Evolutionary conservation across 2,329 filamentous ascomycete species (phyloP), one percentile per base, ranked within the genome.

Genomic region (Aspergillus novofumigatus): DNA sequence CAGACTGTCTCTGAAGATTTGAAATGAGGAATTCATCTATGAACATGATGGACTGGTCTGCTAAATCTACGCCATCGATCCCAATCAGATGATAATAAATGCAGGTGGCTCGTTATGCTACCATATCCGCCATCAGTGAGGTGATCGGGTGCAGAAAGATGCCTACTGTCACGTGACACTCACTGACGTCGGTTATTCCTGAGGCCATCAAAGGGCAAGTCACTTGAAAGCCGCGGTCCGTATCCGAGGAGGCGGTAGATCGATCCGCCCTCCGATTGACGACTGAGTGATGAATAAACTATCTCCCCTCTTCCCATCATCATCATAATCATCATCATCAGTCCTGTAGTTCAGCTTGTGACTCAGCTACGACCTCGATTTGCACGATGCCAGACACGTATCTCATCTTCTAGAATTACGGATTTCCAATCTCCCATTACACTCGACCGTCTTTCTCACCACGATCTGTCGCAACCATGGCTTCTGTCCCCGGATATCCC

Each of bases 401-500:
- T 47, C 10, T 47, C 8, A 14, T 23, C 44, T 23, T 25, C 9
- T 47, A 47, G 44, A 47, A 21, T 7, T 7, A 32, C 4, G 10
- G 17, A 28, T 8, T 23, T 52, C 5, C 38, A 23, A 11, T 52
- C 29, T n/a, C 26, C 21, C 4, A 7, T 32, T 9, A 47, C n/a
- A 11, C 38, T 20, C 25, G 11, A 20, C 51, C 38, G 6, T 47
- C 41, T 21, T n/a, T 8, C 41, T 11, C 42, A 21, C 29, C 20
- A 29, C 41, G n/a, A 20, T 29, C 42, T 25, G 41, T 51, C 51
- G 51, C 58, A 53, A 49, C 55, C 32, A 76, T 76, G 73, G 68
- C 71, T 9, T 75, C 73, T 28, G 58, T 72, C 47, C 67, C 71
- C 21, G 67, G 65, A 57, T 70, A 66, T 55, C 66, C 72, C 41